Evolutionary conservation across 768 basidiomycete genomes (phyloP).

Genomic region (Rhizopogon vulgaris): DNA sequence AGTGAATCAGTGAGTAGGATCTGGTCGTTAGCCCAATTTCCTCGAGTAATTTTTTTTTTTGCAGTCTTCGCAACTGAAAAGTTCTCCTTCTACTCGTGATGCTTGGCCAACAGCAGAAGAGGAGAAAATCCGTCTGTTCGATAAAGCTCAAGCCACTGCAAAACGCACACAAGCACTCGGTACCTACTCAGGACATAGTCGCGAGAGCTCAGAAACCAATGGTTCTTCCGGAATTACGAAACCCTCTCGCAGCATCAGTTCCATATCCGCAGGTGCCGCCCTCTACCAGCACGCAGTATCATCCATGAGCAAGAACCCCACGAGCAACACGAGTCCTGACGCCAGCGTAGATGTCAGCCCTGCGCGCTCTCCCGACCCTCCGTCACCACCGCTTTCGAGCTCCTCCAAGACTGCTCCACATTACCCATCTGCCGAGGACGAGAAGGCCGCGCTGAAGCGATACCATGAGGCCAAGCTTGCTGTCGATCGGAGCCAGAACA

Average conservation of each 20-base stretch:
- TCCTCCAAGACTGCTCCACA: slow-evolving; percentile 31
- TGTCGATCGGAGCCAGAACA: slow-evolving; percentile 53
- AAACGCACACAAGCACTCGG: slow-evolving; percentile 46
- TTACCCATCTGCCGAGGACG: slow-evolving; percentile 62
- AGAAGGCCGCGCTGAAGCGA: slow-evolving; percentile 62
- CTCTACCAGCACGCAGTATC: slow-evolving; percentile 43
- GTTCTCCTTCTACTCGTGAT: slow-evolving; percentile 1
- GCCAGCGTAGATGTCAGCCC: slow-evolving; percentile 20
- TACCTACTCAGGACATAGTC: slow-evolving; percentile 20
- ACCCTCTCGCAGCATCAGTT: slow-evolving; percentile 5
- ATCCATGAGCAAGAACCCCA: slow-evolving; percentile 23
- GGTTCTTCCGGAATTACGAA: slow-evolving; percentile 12
- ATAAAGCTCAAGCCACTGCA: slow-evolving; percentile 63
- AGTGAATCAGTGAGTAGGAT: neutral
- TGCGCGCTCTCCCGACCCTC: slow-evolving; percentile 24
- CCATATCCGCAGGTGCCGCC: slow-evolving; percentile 34
- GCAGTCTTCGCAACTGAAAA: slow-evolving; percentile 9
- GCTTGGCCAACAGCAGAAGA: slow-evolving; percentile 67
- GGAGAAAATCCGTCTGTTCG: slow-evolving; percentile 68
- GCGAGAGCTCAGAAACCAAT: slow-evolving; percentile 23
- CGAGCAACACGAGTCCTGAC: slow-evolving; percentile 14
- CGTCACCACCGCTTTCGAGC: slow-evolving; percentile 21
- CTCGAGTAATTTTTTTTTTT: slow-evolving; percentile 12
- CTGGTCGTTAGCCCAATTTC: neutral
- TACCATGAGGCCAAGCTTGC: slow-evolving; percentile 71